phyloP scores from a whole-genome alignment of 306 rosid species.

The Dryas alaskensis region DNA sequence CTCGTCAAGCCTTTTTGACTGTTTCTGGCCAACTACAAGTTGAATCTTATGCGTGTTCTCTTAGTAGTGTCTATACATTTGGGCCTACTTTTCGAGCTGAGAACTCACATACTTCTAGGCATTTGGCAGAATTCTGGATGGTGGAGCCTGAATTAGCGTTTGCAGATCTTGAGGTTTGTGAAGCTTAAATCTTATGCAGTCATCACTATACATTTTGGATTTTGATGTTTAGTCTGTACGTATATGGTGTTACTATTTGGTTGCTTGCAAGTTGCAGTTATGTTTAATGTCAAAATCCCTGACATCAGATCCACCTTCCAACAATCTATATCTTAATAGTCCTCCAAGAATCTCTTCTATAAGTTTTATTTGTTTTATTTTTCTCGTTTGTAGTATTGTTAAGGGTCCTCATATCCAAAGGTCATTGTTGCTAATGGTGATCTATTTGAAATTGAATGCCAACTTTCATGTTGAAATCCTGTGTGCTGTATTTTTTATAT shows the following conservation, averaged over 20 bases:
- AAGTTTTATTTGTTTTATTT: too few relatives aligned
- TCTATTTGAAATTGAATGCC: too few relatives aligned
- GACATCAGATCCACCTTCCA: neutral
- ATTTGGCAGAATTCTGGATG: conserved; percentile 99
- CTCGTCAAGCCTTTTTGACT: conserved; percentile 94
- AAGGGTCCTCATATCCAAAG: neutral
- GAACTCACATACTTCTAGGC: conserved; percentile 95
- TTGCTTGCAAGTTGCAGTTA: neutral
- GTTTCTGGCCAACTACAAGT: conserved; percentile 99
- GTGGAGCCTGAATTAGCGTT: conserved; percentile 97
- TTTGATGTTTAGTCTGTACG: neutral
- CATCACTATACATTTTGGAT: neutral
- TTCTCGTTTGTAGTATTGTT: neutral
- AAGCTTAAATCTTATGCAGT: conserved; percentile 2
- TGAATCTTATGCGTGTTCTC: conserved; percentile 81
- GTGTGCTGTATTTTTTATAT: neutral
- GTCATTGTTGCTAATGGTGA: neutral
- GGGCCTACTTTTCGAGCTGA: conserved; percentile 98
- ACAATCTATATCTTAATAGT: neutral
- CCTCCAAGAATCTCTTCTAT: too few relatives aligned
- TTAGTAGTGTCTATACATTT: conserved; percentile 89
- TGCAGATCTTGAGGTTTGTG: conserved; percentile 76
- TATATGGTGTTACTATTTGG: neutral
- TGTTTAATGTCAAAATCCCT: neutral
- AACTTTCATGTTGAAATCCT: too few relatives aligned